A percentile compares a stretch with the other conserved stretches of the same genome.
Evolutionary conservation across 176 grass and related monocot genomes (phyloP).

Genomic region (Ensete glaucum): DNA sequence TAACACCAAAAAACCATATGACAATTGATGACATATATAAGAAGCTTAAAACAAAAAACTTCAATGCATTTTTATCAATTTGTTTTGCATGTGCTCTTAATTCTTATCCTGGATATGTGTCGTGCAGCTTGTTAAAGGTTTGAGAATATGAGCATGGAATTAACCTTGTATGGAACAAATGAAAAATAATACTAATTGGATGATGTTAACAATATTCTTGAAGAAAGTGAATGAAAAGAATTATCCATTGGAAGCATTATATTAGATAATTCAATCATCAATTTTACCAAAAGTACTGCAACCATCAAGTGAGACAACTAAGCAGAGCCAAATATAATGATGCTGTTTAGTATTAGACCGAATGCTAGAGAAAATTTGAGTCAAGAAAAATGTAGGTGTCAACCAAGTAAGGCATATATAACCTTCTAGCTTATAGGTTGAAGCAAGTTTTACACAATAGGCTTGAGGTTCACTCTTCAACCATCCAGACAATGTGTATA

Average conservation of each 20-base stretch:
- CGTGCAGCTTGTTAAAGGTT: too few species aligned
- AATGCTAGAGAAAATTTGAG: too few species aligned
- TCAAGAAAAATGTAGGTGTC: neutral
- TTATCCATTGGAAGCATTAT: neutral
- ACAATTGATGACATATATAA: neutral
- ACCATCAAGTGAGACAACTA: neutral
- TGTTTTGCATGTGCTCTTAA: neutral
- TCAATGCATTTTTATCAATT: neutral
- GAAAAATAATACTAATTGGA: neutral
- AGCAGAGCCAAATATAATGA: neutral
- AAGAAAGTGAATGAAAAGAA: neutral
- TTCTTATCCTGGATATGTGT: neutral
- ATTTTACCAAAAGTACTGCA: neutral
- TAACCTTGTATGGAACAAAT: neutral
- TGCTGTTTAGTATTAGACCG: too few species aligned
- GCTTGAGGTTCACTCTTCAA: slow-evolving; percentile 45
- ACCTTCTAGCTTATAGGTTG: slow-evolving; percentile 72
- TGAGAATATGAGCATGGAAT: neutral
- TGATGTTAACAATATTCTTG: neutral
- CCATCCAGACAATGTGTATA: slow-evolving; percentile 92
- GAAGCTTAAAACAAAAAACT: neutral
- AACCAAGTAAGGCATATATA: neutral
- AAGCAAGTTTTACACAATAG: slow-evolving; percentile 89
- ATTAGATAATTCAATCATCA: neutral
- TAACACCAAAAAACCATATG: neutral